phyloP scores from a whole-genome alignment of 2,329 filamentous ascomycete species.

The Aspergillus nomiae region DNA sequence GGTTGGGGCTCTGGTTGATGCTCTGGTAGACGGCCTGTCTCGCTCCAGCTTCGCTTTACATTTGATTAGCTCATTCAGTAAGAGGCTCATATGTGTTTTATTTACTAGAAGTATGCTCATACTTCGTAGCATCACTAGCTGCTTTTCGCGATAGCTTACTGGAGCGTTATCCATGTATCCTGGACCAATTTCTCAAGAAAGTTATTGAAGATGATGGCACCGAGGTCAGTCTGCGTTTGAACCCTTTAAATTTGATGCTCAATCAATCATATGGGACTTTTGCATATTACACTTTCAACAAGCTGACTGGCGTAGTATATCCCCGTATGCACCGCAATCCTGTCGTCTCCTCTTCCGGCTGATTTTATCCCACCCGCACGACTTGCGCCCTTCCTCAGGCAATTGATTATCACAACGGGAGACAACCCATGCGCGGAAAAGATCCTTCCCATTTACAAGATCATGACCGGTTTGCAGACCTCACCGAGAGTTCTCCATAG shows the following conservation, averaged over 20 bases:
- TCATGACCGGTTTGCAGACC: slow-evolving; percentile 34
- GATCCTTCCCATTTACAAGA: slow-evolving; percentile 35
- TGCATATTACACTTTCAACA: background rate
- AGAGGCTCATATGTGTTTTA: slow-evolving; percentile 15
- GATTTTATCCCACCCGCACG: slow-evolving; percentile 34
- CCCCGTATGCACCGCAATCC: slow-evolving; percentile 33
- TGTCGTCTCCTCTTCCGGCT: slow-evolving; percentile 37
- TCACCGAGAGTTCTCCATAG: slow-evolving; percentile 31
- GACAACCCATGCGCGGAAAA: slow-evolving; percentile 34
- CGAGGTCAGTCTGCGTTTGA: slow-evolving; percentile 28
- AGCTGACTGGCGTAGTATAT: slow-evolving; percentile 27
- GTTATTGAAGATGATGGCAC: slow-evolving; percentile 27
- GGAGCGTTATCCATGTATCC: slow-evolving; percentile 31
- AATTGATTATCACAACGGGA: slow-evolving; percentile 31
- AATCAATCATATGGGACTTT: background rate
- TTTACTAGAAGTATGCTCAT: slow-evolving; percentile 13
- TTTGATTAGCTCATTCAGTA: slow-evolving; percentile 54
- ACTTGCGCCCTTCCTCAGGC: slow-evolving; percentile 35
- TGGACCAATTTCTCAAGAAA: slow-evolving; percentile 39
- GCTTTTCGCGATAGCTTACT: slow-evolving; percentile 37
- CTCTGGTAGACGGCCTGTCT: slow-evolving; percentile 53
- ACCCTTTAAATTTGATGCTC: background rate
- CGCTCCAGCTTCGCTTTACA: slow-evolving; percentile 54
- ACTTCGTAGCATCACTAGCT: slow-evolving; percentile 27
- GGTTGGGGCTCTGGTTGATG: slow-evolving; percentile 46